phyloP scores from a whole-genome alignment of 352 stramenopile genomes.

The Phytophthora uliginosa region DNA sequence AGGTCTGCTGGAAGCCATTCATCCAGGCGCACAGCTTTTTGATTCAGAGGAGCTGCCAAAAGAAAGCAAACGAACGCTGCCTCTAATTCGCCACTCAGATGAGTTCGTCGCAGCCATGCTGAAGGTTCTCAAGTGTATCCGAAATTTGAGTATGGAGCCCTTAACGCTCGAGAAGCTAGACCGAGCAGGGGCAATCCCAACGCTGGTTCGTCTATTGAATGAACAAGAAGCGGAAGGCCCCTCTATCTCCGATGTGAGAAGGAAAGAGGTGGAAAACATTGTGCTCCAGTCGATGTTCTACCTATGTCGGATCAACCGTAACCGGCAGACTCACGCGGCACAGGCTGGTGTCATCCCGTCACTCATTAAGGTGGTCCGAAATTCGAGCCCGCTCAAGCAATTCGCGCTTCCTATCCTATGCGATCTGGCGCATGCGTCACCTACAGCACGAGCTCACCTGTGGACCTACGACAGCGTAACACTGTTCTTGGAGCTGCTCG shows the following conservation, averaged over 20 bases:
- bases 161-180: slow-evolving; percentile 92
- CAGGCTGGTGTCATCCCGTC: slow-evolving; percentile 92
- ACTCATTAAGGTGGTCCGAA: slow-evolving; percentile 88
- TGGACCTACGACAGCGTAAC: slow-evolving; percentile 85
- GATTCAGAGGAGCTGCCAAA: slow-evolving; percentile 8
- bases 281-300: slow-evolving; percentile 95
- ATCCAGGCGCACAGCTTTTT: slow-evolving; percentile 35
- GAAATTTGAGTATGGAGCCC: slow-evolving; percentile 94
- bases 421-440: slow-evolving; percentile 93
- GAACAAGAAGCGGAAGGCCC: slow-evolving; percentile 47
- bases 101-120: slow-evolving; percentile 73
- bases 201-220: slow-evolving; percentile 83
- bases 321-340: slow-evolving; percentile 91
- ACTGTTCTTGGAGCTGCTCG: slow-evolving; percentile 90
- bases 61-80: slow-evolving; percentile 20
- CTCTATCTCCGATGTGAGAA: slow-evolving; percentile 47
- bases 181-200: slow-evolving; percentile 87
- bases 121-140: slow-evolving; percentile 88
- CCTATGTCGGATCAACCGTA: slow-evolving; percentile 93
- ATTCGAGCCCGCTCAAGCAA: slow-evolving; percentile 91
- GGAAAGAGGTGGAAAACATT: slow-evolving; percentile 92
- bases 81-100: slow-evolving; percentile 47
- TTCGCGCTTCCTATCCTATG: slow-evolving; percentile 94
- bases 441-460: slow-evolving; percentile 84
- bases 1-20: slow-evolving; percentile 69